Evolutionary conservation across 1,284 basidiomycete genomes (phyloP).

Genomic region (Papiliotrema flavescens): DNA sequence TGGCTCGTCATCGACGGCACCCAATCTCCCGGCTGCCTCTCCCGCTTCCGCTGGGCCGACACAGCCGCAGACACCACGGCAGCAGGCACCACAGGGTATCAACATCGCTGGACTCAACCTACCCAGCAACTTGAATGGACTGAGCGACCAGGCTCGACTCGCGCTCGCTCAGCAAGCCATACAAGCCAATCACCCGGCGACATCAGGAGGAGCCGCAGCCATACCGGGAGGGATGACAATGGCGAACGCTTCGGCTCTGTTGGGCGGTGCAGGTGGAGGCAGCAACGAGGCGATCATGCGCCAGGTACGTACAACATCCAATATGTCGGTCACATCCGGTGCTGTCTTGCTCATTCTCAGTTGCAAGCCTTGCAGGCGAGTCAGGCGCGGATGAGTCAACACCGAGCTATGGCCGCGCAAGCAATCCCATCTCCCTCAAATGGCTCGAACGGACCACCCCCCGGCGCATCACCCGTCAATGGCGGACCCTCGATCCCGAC

Average conservation of each 20-base stretch:
- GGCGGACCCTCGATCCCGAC: too few relatives aligned
- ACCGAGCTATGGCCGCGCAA: background rate
- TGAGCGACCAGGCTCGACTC: constrained; percentile 9
- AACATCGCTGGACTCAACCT: background rate
- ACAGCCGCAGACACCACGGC: background rate
- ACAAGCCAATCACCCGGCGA: constrained; percentile 10
- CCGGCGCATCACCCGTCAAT: too few relatives aligned
- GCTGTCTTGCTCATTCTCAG: constrained; percentile 14
- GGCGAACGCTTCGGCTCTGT: constrained; percentile 12
- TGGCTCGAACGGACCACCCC: too few relatives aligned
- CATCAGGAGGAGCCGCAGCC: background rate
- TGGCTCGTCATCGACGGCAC: too few relatives aligned
- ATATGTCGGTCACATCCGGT: background rate
- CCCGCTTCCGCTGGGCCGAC: too few relatives aligned
- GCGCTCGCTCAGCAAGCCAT: constrained; percentile 20
- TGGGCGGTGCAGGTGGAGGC: constrained; percentile 18
- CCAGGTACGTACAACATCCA: constrained; percentile 26
- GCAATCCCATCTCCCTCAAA: background rate
- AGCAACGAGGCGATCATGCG: constrained; percentile 42
- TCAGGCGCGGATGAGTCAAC: constrained; percentile 20
- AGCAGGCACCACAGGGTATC: background rate
- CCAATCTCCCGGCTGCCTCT: too few relatives aligned
- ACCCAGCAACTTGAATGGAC: background rate
- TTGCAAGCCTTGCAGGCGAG: constrained; percentile 33
- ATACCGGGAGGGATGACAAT: background rate